phyloP scores from a whole-genome alignment of 441 rosid species.

The Biscutella laevigata region DNA sequence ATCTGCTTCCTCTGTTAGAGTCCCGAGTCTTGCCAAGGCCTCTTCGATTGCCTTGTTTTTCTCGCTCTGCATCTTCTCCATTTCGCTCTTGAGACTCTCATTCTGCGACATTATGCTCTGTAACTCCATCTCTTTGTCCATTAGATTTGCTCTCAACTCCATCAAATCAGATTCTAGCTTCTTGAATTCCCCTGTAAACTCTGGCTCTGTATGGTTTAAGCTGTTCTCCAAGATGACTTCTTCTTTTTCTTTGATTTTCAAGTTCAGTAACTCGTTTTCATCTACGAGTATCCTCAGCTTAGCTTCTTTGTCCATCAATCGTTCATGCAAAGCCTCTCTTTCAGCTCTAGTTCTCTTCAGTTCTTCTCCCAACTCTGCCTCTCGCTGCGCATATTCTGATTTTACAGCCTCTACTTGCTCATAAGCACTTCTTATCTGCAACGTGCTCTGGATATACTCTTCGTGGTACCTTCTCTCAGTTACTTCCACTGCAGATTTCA shows the following conservation, averaged over 20 bases:
- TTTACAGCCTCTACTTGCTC: conserved; percentile 59
- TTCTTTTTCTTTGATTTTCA: conserved; percentile 29
- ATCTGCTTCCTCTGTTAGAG: conserved; percentile 61
- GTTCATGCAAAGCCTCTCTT: conserved; percentile 38
- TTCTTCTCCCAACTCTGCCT: conserved; percentile 37
- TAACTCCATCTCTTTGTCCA: conserved; percentile 48
- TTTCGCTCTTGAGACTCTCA: conserved; percentile 44
- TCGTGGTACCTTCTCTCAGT: conserved; percentile 75
- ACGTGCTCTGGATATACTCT: conserved; percentile 70
- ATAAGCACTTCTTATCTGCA: conserved; percentile 76
- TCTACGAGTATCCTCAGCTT: conserved; percentile 34
- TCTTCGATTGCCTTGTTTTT: conserved; percentile 39
- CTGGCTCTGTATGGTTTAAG: conserved; percentile 32
- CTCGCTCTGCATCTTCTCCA: conserved; percentile 42
- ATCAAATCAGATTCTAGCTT: conserved; percentile 45
- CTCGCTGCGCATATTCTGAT: conserved; percentile 37
- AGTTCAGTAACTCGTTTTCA: conserved; percentile 34
- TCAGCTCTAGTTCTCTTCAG: conserved; percentile 30
- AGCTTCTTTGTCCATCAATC: conserved; percentile 46
- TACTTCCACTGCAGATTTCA: conserved; percentile 61
- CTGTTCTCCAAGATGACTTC: conserved; percentile 16
- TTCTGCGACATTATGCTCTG: conserved; percentile 39
- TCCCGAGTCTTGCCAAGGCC: conserved; percentile 55
- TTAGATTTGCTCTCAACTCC: conserved; percentile 43
- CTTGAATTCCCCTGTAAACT: conserved; percentile 35